Conservation (phyloP, 495 filamentous ascomycete genomes). For the Terfezia claveryi region DNA sequence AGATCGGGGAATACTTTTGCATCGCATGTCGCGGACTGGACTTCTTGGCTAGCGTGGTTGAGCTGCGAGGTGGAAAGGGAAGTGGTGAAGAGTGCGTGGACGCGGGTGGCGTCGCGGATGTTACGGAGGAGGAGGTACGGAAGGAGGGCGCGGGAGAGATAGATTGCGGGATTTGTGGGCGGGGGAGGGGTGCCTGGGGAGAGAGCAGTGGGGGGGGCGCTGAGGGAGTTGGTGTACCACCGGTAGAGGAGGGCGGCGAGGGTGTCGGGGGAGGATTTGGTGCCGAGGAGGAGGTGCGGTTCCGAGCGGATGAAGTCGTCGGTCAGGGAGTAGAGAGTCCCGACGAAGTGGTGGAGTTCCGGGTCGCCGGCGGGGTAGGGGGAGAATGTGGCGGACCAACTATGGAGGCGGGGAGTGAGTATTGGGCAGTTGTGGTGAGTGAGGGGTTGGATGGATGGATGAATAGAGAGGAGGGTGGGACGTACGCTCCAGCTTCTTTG, state of each 20-base stretch:
- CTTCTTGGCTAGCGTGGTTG: constrained; percentile 51
- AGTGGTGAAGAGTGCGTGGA: constrained; percentile 57
- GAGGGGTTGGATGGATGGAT: background rate
- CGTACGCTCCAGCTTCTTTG: constrained; percentile 59
- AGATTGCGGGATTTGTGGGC: constrained; percentile 34
- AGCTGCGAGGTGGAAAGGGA: constrained; percentile 46
- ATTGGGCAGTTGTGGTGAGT: too few relatives aligned
- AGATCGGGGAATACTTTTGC: constrained; percentile 61
- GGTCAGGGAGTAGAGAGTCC: constrained; percentile 57
- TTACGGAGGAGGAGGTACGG: constrained; percentile 84
- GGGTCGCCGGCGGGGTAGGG: constrained; percentile 84
- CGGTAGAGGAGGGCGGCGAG: constrained; percentile 67
- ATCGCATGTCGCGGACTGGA: constrained; percentile 53
- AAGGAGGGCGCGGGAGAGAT: constrained; percentile 71
- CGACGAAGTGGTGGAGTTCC: constrained; percentile 83
- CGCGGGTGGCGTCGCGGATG: constrained; percentile 64
- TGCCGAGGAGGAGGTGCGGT: constrained; percentile 70
- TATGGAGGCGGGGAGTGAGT: constrained; percentile 9
- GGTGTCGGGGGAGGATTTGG: constrained; percentile 62
- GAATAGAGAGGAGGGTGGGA: constrained; percentile 1
- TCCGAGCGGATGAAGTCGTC: constrained; percentile 83
- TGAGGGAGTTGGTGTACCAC: constrained; percentile 49
- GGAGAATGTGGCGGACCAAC: constrained; percentile 68
- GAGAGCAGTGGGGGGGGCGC: too few relatives aligned
- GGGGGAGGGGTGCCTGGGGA: constrained; percentile 60